These are phyloP conservation scores for Paraphysoderma sedebokerense DNA, from an alignment of 371 early-diverging fungal species.

Conservation along the genomic window DNA sequence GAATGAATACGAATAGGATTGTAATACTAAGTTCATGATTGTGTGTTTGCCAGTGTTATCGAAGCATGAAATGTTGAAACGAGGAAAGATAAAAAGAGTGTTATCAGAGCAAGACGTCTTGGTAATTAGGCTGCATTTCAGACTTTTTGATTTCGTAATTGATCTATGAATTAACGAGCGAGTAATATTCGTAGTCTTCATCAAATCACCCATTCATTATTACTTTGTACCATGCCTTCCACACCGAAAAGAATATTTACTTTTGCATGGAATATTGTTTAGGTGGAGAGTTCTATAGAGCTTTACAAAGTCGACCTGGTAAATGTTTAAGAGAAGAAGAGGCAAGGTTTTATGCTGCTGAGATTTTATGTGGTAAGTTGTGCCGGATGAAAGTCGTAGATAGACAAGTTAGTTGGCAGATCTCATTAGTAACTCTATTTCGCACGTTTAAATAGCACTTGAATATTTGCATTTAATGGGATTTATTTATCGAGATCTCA, in stretches of 20 bases:
- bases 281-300: slow-evolving; percentile 96
- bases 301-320: slow-evolving; percentile 59
- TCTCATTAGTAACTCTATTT: not conserved
- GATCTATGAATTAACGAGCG: too few relatives aligned
- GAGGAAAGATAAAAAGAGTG: slow-evolving; percentile 90
- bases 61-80: slow-evolving; percentile 86
- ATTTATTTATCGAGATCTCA: slow-evolving; percentile 95
- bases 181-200: slow-evolving; percentile 9
- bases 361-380: slow-evolving; percentile 50
- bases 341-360: slow-evolving; percentile 94
- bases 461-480: slow-evolving; percentile 94
- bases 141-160: too few relatives aligned
- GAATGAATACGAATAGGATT: too few relatives aligned
- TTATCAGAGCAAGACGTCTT: slow-evolving; percentile 92
- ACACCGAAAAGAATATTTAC: slow-evolving; percentile 83
- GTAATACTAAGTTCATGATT: too few relatives aligned
- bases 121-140: slow-evolving; percentile 37
- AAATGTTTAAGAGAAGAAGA: slow-evolving; percentile 71
- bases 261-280: slow-evolving; percentile 97
- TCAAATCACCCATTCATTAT: slow-evolving; percentile 95
- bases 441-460: slow-evolving; percentile 33
- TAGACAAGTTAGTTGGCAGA: not conserved
- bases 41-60: slow-evolving; percentile 38
- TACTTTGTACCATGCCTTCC: slow-evolving; percentile 89
- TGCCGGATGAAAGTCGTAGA: not conserved